phyloP scores from a whole-genome alignment of 495 filamentous ascomycete species.

The Sabuloglossum arenarium region DNA sequence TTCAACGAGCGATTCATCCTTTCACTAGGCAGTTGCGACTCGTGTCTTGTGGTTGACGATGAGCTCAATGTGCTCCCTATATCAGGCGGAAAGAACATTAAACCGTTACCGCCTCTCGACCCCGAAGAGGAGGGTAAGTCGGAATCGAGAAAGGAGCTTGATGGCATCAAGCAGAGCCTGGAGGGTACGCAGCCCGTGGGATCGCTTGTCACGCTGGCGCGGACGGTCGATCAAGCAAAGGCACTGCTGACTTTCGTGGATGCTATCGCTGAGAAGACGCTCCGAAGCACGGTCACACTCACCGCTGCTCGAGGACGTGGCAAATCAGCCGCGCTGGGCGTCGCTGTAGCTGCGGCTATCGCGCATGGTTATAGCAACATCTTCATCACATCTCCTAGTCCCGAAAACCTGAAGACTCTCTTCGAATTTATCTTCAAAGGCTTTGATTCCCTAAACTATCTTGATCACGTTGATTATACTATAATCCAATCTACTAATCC shows the following conservation, averaged over 20 bases:
- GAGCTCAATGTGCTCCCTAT: slow-evolving; percentile 96
- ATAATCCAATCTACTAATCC: slow-evolving; percentile 98
- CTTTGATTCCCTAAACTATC: slow-evolving; percentile 81
- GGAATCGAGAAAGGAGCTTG: slow-evolving; percentile 52
- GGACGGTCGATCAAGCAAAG: slow-evolving; percentile 88
- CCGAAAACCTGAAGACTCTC: slow-evolving; percentile 93
- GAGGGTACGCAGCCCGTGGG: slow-evolving; percentile 72
- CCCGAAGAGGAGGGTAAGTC: slow-evolving; percentile 42
- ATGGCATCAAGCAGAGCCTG: slow-evolving; percentile 70
- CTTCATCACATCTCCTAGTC: slow-evolving; percentile 96
- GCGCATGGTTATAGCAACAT: slow-evolving; percentile 98
- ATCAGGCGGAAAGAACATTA: slow-evolving; percentile 86
- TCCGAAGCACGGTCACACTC: slow-evolving; percentile 79
- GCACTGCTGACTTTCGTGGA: slow-evolving; percentile 89
- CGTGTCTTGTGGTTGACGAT: slow-evolving; percentile 91
- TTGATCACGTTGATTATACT: slow-evolving; percentile 90
- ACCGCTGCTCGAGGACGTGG: slow-evolving; percentile 90
- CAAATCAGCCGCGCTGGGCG: slow-evolving; percentile 88
- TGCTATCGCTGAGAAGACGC: slow-evolving; percentile 87
- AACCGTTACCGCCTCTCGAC: slow-evolving; percentile 50
- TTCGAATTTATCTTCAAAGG: slow-evolving; percentile 99
- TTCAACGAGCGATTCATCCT: slow-evolving; percentile 98
- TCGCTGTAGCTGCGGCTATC: slow-evolving; percentile 83
- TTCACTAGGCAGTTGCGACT: slow-evolving; percentile 82
- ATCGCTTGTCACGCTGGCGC: slow-evolving; percentile 60